phyloP scores from a whole-genome alignment of 78 protist species.

The Guillardia theta region DNA sequence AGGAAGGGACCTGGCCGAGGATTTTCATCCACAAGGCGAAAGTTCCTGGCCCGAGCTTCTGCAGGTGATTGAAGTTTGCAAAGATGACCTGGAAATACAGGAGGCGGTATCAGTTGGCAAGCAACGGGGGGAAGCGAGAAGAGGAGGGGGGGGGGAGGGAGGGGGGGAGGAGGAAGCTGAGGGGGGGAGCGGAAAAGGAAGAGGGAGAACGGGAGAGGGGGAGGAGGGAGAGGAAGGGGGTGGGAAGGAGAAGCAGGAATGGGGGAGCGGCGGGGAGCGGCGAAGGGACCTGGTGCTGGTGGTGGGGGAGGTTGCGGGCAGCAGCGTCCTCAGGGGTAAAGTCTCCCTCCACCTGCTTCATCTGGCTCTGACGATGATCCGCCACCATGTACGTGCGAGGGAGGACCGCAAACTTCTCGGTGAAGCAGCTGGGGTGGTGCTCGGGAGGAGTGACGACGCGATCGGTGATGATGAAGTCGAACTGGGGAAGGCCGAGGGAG shows the following conservation, averaged over 20 bases:
- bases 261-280: background rate
- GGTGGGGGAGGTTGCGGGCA: background rate
- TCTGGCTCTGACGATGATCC: background rate
- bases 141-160: background rate
- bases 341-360: background rate
- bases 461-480: background rate
- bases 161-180: background rate
- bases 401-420: background rate
- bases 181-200: background rate
- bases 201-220: background rate
- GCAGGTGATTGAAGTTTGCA: slow-evolving; percentile 8
- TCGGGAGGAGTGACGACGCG: background rate
- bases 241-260: background rate
- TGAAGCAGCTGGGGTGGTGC: background rate
- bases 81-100: background rate
- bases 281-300: background rate
- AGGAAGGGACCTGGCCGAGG: background rate
- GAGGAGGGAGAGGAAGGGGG: background rate
- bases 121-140: background rate
- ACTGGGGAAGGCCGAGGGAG: background rate
- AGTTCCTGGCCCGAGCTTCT: background rate
- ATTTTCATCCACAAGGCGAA: background rate
- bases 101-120: no score
- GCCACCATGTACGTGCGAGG: background rate
- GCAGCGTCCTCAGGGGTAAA: background rate